These are phyloP conservation scores for Lentinus tigrinus DNA, from an alignment of 768 basidiomycete species.

Conservation along the genomic window DNA sequence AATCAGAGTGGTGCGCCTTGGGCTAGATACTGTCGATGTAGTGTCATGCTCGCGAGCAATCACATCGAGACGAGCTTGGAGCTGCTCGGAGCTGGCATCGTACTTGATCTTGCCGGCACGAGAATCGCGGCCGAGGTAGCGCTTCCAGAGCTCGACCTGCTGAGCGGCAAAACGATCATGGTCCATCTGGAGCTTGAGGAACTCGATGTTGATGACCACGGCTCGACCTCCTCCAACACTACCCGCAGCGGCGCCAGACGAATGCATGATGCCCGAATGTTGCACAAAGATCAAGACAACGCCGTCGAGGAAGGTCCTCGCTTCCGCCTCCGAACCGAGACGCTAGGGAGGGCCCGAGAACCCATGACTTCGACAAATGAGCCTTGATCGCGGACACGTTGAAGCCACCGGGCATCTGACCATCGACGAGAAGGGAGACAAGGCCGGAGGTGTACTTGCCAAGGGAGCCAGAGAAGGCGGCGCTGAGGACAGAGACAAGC, in stretches of 20 bases:
- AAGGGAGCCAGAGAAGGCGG: slow-evolving; percentile 78
- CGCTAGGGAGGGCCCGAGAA: slow-evolving; percentile 94
- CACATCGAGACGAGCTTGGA: slow-evolving; percentile 86
- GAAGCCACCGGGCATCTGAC: slow-evolving; percentile 99
- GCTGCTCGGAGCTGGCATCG: slow-evolving; percentile 63
- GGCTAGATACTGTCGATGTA: slow-evolving; percentile 97
- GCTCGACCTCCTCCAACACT: slow-evolving; percentile 67
- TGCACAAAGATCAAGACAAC: slow-evolving; percentile 85
- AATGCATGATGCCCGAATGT: slow-evolving; percentile 82
- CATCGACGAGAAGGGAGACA: slow-evolving; percentile 86
- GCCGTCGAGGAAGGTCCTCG: slow-evolving; percentile 89
- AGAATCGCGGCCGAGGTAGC: slow-evolving; percentile 91
- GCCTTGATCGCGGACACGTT: slow-evolving; percentile 88
- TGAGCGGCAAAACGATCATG: slow-evolving; percentile 91
- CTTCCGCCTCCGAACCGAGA: slow-evolving; percentile 86
- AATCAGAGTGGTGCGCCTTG: slow-evolving; percentile 97
- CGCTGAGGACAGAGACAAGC: slow-evolving; percentile 79
- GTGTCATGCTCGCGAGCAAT: slow-evolving; percentile 90
- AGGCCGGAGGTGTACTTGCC: slow-evolving; percentile 94
- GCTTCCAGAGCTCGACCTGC: slow-evolving; percentile 95
- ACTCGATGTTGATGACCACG: slow-evolving; percentile 94
- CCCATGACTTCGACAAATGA: slow-evolving; percentile 91
- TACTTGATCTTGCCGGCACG: slow-evolving; percentile 88
- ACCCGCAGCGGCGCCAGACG: slow-evolving; percentile 64
- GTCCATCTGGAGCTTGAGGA: slow-evolving; percentile 92